Evolutionary conservation across 1,284 basidiomycete genomes (phyloP).

Genomic region (Cerrena zonata): DNA sequence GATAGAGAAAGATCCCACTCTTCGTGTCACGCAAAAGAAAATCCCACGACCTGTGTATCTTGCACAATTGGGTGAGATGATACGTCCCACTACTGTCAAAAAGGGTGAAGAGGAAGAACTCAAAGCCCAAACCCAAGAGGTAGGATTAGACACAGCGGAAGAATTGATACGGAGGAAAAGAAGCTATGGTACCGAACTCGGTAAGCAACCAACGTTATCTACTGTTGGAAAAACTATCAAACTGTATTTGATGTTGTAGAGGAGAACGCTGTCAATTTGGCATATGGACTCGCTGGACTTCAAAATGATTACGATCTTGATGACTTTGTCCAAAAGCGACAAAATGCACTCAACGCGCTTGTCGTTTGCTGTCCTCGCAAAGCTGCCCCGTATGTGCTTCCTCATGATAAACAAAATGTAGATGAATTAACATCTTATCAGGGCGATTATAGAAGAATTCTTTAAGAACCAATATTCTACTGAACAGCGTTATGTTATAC

Average conservation of each 20-base stretch:
- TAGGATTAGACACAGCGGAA: constrained; percentile 74
- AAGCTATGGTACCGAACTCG: constrained; percentile 78
- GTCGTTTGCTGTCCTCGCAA: constrained; percentile 73
- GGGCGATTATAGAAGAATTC: constrained; percentile 84
- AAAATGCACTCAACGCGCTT: constrained; percentile 73
- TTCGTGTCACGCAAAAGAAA: constrained; percentile 62
- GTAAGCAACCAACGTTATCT: constrained; percentile 36
- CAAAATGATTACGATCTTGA: constrained; percentile 82
- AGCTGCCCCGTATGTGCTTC: constrained; percentile 67
- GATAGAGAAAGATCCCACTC: constrained; percentile 78
- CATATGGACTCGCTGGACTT: constrained; percentile 67
- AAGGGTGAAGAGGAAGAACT: constrained; percentile 54
- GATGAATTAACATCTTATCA: constrained; percentile 26
- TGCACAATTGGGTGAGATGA: constrained; percentile 67
- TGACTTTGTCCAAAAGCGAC: constrained; percentile 73
- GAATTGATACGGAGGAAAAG: constrained; percentile 77
- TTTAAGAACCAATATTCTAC: constrained; percentile 89
- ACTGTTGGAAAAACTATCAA: too few relatives aligned
- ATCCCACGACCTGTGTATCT: constrained; percentile 76
- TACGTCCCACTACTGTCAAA: constrained; percentile 45
- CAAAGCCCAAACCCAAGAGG: constrained; percentile 71
- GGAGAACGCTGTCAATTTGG: constrained; percentile 84
- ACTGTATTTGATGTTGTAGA: constrained; percentile 42
- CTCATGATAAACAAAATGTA: constrained; percentile 3
- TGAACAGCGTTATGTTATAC: constrained; percentile 76